Percentiles rank a stretch among this genome's conserved stretches.
Evolutionary conservation across 176 grass and related monocot species (phyloP).

Genomic region (Pontederia crassipes): DNA sequence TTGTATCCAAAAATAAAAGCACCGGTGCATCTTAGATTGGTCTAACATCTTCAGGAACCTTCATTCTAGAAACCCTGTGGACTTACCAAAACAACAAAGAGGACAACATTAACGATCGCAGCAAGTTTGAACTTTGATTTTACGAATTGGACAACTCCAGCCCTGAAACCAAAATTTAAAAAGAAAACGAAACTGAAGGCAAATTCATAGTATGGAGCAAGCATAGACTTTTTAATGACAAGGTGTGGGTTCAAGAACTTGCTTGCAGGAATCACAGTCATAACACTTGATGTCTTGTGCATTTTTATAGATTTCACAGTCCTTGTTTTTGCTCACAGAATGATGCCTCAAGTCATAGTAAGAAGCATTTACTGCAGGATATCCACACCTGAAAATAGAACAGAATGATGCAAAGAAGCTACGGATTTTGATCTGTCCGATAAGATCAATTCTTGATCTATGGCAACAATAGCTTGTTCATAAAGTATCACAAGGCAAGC

Average conservation of each 20-base stretch:
- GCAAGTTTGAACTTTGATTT: constrained; percentile 81
- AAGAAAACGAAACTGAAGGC: background rate
- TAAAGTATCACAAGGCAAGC: too few relatives aligned
- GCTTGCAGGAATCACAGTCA: constrained; percentile 97
- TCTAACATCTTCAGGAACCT: too few relatives aligned
- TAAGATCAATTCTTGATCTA: too few relatives aligned
- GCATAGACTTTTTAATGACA: background rate
- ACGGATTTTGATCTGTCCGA: too few relatives aligned
- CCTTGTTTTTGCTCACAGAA: constrained; percentile 56
- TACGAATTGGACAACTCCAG: constrained; percentile 97
- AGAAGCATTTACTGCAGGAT: constrained; percentile 66
- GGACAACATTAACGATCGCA: constrained; percentile 77
- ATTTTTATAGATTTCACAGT: constrained; percentile 94
- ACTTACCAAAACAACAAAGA: constrained; percentile 81
- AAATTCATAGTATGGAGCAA: background rate
- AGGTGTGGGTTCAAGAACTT: constrained; percentile 7
- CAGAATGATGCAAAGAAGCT: background rate
- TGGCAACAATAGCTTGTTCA: too few relatives aligned
- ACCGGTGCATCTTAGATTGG: too few relatives aligned
- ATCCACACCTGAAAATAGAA: constrained; percentile 55
- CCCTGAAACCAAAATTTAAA: constrained; percentile 29
- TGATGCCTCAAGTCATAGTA: constrained; percentile 83
- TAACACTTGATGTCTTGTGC: constrained; percentile 48
- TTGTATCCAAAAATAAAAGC: too few relatives aligned
- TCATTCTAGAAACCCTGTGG: background rate